A percentile compares a stretch with the other conserved stretches of the same genome.
phyloP scores from a whole-genome alignment of 2,329 filamentous ascomycete genomes.

The Nannizzia gypsea region DNA sequence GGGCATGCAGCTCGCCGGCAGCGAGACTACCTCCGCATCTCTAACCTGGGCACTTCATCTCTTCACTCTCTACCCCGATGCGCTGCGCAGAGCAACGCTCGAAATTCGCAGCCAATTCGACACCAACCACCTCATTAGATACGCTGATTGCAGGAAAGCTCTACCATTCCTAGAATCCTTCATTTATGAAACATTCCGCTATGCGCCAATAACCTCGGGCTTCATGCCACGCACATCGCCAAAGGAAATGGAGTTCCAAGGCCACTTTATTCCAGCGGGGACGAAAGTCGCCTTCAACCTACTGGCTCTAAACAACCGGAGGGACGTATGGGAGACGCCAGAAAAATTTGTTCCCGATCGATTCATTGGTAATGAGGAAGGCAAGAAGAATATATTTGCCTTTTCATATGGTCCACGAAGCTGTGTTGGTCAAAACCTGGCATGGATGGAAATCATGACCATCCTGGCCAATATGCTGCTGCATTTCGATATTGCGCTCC shows the following conservation, averaged over 20 bases:
- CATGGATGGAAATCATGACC: constrained; percentile 6
- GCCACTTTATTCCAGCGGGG: constrained; percentile 1
- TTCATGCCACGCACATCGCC: constrained; percentile 1
- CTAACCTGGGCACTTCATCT: constrained; percentile 4
- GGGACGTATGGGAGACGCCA: constrained; percentile 2
- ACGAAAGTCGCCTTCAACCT: constrained; percentile 5
- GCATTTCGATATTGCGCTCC: constrained; percentile 5
- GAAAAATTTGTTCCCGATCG: constrained; percentile 4
- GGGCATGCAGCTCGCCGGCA: constrained; percentile 5
- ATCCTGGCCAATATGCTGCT: constrained; percentile 2
- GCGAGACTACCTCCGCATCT: constrained; percentile 4
- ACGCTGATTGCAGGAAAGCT: constrained; percentile 1
- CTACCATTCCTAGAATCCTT: constrained; percentile 4
- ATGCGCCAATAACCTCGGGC: constrained; percentile 1
- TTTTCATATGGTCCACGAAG: constrained; percentile 5
- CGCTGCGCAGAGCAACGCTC: background rate
- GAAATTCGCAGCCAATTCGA: constrained; percentile 2
- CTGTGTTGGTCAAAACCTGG: background rate
- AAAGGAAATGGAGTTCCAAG: background rate
- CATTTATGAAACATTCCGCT: constrained; percentile 4
- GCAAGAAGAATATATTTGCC: constrained; percentile 1
- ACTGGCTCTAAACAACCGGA: constrained; percentile 1
- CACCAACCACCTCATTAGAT: background rate
- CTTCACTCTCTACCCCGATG: constrained; percentile 2
- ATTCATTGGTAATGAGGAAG: constrained; percentile 2